Conservation (phyloP, 2,329 filamentous ascomycete species). For the Pezicula rhizophila region DNA sequence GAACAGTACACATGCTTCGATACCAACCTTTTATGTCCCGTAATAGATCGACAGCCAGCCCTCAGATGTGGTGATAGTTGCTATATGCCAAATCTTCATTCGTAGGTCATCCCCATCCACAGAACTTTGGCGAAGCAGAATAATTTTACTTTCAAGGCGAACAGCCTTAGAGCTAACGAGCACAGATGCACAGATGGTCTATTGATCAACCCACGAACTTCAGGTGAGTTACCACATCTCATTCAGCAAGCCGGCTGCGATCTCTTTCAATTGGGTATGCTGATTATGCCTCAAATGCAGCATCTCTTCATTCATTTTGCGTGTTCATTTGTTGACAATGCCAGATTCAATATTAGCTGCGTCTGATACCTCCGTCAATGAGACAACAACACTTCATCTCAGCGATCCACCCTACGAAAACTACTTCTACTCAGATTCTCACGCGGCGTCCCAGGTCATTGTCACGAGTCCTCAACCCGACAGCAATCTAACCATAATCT, state of each 20-base stretch:
- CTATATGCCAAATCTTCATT: slow-evolving; percentile 21
- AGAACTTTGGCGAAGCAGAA: background rate
- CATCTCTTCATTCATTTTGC: too few relatives aligned
- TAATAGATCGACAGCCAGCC: slow-evolving; percentile 20
- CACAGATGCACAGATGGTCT: background rate
- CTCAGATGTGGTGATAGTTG: slow-evolving; percentile 23
- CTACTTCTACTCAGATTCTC: slow-evolving; percentile 61
- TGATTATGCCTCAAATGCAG: too few relatives aligned
- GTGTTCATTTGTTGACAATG: too few relatives aligned
- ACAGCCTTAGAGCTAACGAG: too few relatives aligned
- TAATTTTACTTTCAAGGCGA: too few relatives aligned
- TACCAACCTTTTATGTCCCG: slow-evolving; percentile 24
- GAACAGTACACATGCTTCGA: slow-evolving; percentile 30
- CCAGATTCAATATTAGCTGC: too few relatives aligned
- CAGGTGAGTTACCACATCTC: too few relatives aligned
- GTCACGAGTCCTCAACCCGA: slow-evolving; percentile 49
- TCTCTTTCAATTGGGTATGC: too few relatives aligned
- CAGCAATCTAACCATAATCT: slow-evolving; percentile 48
- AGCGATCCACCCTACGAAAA: slow-evolving; percentile 51
- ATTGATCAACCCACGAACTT: too few relatives aligned
- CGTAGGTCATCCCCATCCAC: slow-evolving; percentile 1
- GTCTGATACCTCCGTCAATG: background rate
- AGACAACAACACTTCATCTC: slow-evolving; percentile 10
- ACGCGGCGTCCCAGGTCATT: slow-evolving; percentile 52
- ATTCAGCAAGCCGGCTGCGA: too few relatives aligned